These are phyloP conservation scores for Blastomyces silverae DNA, from an alignment of 2,329 filamentous ascomycete species.

Conservation along the genomic window DNA sequence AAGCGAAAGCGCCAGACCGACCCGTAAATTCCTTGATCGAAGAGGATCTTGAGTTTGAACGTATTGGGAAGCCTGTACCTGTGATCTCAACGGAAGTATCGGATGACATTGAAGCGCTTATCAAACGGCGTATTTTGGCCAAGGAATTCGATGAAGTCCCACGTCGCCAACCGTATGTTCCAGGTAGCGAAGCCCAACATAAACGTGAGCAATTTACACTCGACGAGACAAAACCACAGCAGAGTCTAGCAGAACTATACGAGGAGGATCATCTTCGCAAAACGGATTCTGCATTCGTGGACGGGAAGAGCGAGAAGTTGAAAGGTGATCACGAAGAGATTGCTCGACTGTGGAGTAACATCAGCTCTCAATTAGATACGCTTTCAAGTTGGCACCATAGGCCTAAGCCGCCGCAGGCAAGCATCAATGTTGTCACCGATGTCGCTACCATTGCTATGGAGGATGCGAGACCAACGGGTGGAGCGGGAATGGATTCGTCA, in stretches of 20 bases:
- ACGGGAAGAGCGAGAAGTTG: constrained; percentile 73
- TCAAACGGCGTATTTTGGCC: constrained; percentile 85
- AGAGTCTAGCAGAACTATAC: constrained; percentile 86
- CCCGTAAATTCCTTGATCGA: constrained; percentile 89
- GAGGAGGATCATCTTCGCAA: constrained; percentile 82
- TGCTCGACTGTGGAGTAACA: constrained; percentile 70
- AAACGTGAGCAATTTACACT: constrained; percentile 67
- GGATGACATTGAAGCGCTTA: constrained; percentile 84
- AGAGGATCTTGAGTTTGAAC: constrained; percentile 91
- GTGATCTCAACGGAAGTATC: constrained; percentile 88
- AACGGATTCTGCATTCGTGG: constrained; percentile 72
- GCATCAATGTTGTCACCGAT: constrained; percentile 79
- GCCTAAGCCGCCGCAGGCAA: constrained; percentile 74
- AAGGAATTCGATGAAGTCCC: constrained; percentile 89
- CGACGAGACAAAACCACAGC: constrained; percentile 78
- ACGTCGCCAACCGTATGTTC: constrained; percentile 68
- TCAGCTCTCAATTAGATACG: constrained; percentile 74
- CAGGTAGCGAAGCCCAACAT: constrained; percentile 51
- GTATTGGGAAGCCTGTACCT: constrained; percentile 87
- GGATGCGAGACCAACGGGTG: constrained; percentile 80
- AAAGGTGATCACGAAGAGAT: constrained; percentile 78
- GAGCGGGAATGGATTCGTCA: constrained; percentile 52
- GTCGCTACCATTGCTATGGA: constrained; percentile 92
- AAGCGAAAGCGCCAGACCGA: constrained; percentile 73
- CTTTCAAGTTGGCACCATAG: constrained; percentile 94